Conservation (phyloP, 495 filamentous ascomycete species). For the Tetracladium marchalianum region DNA sequence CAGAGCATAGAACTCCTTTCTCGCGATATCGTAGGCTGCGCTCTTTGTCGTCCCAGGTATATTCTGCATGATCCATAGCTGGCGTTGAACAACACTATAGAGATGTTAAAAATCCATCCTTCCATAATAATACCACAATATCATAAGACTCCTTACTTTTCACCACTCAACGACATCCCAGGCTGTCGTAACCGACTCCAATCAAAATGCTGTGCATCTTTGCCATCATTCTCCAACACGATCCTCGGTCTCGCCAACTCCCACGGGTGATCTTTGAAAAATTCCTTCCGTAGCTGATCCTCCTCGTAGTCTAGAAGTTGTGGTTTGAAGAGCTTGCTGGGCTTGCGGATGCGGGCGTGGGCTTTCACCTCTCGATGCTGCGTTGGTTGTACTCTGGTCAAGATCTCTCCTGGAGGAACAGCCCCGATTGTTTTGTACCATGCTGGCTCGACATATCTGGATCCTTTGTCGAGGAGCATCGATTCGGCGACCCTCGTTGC, state of each 20-base stretch:
- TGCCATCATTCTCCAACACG: conserved; percentile 76
- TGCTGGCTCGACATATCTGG: conserved; percentile 40
- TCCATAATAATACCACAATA: neutral
- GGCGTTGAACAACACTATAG: conserved; percentile 82
- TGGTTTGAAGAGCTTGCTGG: conserved; percentile 71
- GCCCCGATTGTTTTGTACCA: conserved; percentile 68
- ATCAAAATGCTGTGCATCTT: conserved; percentile 61
- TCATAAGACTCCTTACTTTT: conserved; percentile 54
- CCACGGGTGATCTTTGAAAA: conserved; percentile 94
- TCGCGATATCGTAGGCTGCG: conserved; percentile 76
- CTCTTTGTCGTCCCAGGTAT: conserved; percentile 42
- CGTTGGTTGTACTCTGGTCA: conserved; percentile 58
- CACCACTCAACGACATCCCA: conserved; percentile 74
- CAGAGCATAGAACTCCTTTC: conserved; percentile 81
- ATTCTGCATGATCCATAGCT: conserved; percentile 72
- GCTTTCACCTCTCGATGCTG: conserved; percentile 46
- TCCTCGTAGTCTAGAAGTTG: conserved; percentile 73
- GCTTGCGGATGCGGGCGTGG: conserved; percentile 45
- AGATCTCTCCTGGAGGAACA: conserved; percentile 70
- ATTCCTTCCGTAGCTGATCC: conserved; percentile 67
- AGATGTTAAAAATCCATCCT: neutral
- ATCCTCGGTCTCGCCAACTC: conserved; percentile 84
- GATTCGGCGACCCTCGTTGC: conserved; percentile 45
- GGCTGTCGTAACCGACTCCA: conserved; percentile 74
- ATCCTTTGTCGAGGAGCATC: neutral